Percentiles rank a stretch among this genome's conserved stretches.
Evolutionary conservation across 768 basidiomycete species (phyloP).

Genomic region (Podaxis sp.): DNA sequence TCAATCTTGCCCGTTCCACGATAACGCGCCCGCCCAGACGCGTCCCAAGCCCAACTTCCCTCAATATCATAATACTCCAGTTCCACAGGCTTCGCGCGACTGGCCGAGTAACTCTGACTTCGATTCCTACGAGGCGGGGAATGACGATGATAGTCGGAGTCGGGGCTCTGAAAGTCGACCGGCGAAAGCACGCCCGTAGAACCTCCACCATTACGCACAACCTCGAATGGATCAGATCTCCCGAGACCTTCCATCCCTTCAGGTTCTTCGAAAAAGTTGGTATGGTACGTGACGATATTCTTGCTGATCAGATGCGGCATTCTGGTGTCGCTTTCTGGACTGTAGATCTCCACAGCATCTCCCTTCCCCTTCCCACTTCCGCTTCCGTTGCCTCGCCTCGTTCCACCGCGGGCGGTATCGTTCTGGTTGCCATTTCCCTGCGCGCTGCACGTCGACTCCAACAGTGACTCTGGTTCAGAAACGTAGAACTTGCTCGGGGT

Average conservation of each 20-base stretch:
- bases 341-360: background rate
- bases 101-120: conserved; percentile 3
- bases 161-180: background rate
- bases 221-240: conserved; percentile 5
- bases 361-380: background rate
- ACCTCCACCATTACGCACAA: background rate
- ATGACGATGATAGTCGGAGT: background rate
- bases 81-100: background rate
- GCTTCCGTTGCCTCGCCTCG: background rate
- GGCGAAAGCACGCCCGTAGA: conserved; percentile 9
- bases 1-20: conserved; percentile 29
- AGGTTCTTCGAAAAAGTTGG: conserved; percentile 3
- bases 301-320: conserved; percentile 10
- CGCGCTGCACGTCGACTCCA: background rate
- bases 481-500: conserved; percentile 11
- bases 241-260: background rate
- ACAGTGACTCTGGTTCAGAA: conserved; percentile 5
- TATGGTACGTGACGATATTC: conserved; percentile 8
- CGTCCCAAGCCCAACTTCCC: conserved; percentile 28
- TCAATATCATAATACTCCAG: conserved; percentile 19
- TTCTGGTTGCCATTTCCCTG: background rate
- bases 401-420: background rate
- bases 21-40: conserved; percentile 23
- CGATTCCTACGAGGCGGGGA: conserved; percentile 1
- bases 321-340: conserved; percentile 1